Conservation (phyloP, 345 rosid species). For the Noccaea bulbosa region DNA sequence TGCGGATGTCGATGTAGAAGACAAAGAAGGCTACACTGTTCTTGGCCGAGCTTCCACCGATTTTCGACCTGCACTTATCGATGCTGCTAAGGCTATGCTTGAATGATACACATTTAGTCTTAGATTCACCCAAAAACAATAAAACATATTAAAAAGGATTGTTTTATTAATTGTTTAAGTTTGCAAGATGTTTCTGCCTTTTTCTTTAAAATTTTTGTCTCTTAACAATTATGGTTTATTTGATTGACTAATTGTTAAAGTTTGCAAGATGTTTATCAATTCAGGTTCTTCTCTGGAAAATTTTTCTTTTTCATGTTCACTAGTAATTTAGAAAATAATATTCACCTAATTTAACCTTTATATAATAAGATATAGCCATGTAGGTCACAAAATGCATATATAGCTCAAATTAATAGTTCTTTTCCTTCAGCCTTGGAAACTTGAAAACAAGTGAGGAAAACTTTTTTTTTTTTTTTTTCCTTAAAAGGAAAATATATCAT, state of each 20-base stretch:
- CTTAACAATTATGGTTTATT: neutral
- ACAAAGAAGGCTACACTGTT: conserved; percentile 93
- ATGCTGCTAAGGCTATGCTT: conserved; percentile 82
- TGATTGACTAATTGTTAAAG: conserved; percentile 8
- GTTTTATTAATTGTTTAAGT: conserved; percentile 9
- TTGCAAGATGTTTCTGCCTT: neutral
- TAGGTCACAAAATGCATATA: neutral
- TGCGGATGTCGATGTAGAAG: conserved; percentile 86
- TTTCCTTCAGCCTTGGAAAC: conserved; percentile 1
- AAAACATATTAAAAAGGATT: neutral
- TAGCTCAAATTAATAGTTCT: neutral
- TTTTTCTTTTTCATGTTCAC: neutral
- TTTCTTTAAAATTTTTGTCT: neutral
- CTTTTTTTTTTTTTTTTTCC: no score
- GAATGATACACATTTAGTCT: conserved; percentile 58
- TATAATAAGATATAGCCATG: no score
- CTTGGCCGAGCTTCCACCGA: conserved; percentile 80
- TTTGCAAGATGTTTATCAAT: conserved; percentile 8
- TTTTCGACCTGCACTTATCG: conserved; percentile 62
- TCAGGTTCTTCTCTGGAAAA: neutral
- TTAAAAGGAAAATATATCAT: neutral
- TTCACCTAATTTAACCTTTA: no score
- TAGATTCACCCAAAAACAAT: neutral
- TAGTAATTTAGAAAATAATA: neutral
- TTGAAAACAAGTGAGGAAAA: neutral